Percentiles rank a stretch among this genome's conserved stretches.
Evolutionary conservation across 2,329 filamentous ascomycete genomes (phyloP).

Genomic region (Myriosclerotinia curreyana): DNA sequence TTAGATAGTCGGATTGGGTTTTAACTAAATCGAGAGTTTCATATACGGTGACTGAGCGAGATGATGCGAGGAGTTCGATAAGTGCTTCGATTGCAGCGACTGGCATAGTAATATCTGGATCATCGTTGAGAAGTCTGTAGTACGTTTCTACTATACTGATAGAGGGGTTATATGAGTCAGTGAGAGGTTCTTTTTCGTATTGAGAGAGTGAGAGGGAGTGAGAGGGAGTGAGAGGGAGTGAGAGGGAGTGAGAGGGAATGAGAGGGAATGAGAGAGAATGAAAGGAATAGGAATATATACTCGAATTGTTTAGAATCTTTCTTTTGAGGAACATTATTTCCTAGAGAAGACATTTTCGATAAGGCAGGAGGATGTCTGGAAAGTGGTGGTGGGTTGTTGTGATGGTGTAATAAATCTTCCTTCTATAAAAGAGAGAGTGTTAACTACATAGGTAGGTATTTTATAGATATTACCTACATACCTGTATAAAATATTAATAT

Average conservation of each 20-base stretch:
- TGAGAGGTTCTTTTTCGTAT: slow-evolving; percentile 1
- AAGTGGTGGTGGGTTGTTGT: slow-evolving; percentile 36
- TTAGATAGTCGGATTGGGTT: slow-evolving; percentile 72
- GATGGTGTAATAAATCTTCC: slow-evolving; percentile 36
- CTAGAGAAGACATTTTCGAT: slow-evolving; percentile 36
- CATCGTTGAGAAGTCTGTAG: slow-evolving; percentile 59
- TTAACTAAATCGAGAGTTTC: slow-evolving; percentile 88
- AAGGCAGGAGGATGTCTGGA: slow-evolving; percentile 34
- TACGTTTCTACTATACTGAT: slow-evolving; percentile 60
- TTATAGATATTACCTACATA: slow-evolving; percentile 1
- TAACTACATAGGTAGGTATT: too few species aligned
- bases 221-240: not conserved
- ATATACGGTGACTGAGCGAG: slow-evolving; percentile 80
- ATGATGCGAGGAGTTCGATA: slow-evolving; percentile 78
- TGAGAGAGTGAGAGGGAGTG: not conserved
- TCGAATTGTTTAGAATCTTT: slow-evolving; percentile 34
- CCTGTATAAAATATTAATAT: too few species aligned
- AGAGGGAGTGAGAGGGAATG: not conserved
- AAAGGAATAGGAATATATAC: too few species aligned
- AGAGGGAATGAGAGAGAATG: too few species aligned
- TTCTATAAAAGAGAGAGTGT: too few species aligned
- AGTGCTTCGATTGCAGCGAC: slow-evolving; percentile 91
- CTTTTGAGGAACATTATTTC: slow-evolving; percentile 33
- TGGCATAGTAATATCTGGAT: slow-evolving; percentile 89
- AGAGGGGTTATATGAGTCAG: slow-evolving; percentile 29